Conservation (phyloP, 306 rosid genomes). For the Geum urbanum region DNA sequence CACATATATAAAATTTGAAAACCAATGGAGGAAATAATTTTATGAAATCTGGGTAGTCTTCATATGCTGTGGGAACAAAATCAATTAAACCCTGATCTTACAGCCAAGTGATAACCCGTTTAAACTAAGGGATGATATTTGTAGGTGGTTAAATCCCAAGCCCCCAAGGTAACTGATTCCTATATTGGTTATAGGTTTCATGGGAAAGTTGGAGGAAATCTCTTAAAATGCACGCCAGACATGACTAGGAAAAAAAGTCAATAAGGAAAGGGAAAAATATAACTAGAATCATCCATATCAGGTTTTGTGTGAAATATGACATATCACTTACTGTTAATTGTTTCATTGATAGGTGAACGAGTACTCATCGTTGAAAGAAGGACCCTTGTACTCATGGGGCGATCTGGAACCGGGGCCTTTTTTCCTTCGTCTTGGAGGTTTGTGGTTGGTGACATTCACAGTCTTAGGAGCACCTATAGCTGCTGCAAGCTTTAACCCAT, state of each 20-base stretch:
- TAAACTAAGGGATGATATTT: conserved; percentile 1
- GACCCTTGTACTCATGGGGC: conserved; percentile 80
- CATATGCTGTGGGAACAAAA: not conserved
- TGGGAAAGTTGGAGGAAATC: not conserved
- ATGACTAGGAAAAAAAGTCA: not conserved
- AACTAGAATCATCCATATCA: conserved; percentile 11
- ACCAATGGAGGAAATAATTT: not conserved
- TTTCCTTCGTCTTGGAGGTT: conserved; percentile 91
- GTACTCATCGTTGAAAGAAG: conserved; percentile 81
- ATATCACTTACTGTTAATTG: conserved; percentile 9
- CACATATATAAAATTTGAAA: not conserved
- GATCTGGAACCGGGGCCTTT: conserved; percentile 82
- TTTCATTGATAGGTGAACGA: conserved; percentile 70
- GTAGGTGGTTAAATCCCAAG: not conserved
- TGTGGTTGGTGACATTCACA: conserved; percentile 74
- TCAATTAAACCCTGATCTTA: not conserved
- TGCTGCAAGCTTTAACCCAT: conserved; percentile 94
- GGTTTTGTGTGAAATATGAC: conserved; percentile 11
- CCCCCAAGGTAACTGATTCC: not conserved
- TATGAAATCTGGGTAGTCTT: not conserved
- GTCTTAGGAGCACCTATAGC: conserved; percentile 79
- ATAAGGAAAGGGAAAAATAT: not conserved
- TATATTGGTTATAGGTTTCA: not conserved
- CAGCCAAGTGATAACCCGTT: not conserved
- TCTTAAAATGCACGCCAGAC: not conserved